Conservation (phyloP, 352 stramenopile genomes). For the Phytophthora agathidicida region DNA sequence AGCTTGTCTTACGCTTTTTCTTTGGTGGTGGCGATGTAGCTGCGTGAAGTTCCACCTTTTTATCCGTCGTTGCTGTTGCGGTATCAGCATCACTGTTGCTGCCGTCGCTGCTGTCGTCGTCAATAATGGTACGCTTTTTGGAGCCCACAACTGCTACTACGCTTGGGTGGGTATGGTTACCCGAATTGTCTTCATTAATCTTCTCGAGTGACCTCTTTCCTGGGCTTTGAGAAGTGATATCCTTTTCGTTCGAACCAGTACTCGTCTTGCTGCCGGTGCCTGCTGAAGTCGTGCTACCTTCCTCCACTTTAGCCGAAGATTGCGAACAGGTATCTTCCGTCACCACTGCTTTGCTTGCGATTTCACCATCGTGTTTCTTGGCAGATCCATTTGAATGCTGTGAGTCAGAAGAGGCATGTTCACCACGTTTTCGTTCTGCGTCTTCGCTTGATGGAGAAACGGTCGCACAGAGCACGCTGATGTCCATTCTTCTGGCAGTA, state of each 20-base stretch:
- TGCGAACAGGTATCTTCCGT: background rate
- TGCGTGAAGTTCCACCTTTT: background rate
- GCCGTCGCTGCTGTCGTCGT: conserved; percentile 65
- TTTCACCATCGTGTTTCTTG: background rate
- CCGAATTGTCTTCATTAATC: conserved; percentile 35
- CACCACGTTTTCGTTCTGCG: background rate
- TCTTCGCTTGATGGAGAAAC: conserved; percentile 33
- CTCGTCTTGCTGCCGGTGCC: background rate
- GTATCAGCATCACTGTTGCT: conserved; percentile 42
- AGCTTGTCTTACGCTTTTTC: conserved; percentile 29
- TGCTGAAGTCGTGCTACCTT: background rate
- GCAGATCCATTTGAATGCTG: conserved; percentile 15
- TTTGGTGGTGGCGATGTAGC: conserved; percentile 5
- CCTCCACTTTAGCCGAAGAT: background rate
- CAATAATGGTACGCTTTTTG: conserved; percentile 70
- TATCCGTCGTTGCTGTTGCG: conserved; percentile 1
- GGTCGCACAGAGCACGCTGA: conserved; percentile 41
- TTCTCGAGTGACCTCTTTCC: conserved; percentile 10
- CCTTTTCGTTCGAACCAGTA: background rate
- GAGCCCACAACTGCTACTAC: conserved; percentile 30
- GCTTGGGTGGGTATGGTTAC: conserved; percentile 16
- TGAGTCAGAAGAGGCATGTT: background rate
- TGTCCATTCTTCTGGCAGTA: conserved; percentile 52
- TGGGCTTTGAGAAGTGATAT: background rate
- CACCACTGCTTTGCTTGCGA: background rate